Conservation (phyloP, 139 green algal species). For the Desmodesmus armatus region DNA sequence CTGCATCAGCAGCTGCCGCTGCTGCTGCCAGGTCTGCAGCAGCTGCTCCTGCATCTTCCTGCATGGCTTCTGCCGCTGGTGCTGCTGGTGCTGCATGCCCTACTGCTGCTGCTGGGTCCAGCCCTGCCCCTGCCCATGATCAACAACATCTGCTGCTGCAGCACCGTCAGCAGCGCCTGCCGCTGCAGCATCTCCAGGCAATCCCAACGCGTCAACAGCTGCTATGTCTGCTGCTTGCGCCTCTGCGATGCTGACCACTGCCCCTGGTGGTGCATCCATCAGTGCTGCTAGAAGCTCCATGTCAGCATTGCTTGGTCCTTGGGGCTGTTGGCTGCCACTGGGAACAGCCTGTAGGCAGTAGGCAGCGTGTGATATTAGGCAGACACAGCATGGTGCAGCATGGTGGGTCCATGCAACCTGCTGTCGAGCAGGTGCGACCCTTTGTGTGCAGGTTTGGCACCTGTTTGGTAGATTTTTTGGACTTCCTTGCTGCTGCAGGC, state of each 20-base stretch:
- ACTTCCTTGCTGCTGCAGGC: conserved; percentile 25
- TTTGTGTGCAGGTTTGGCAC: background rate
- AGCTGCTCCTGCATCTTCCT: no score
- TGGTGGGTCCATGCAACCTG: no score
- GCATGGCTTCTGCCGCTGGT: background rate
- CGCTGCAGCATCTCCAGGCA: background rate
- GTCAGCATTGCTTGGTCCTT: conserved; percentile 9
- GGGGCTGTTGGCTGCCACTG: conserved; percentile 13
- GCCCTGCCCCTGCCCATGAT: conserved; percentile 10
- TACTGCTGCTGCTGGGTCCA: background rate
- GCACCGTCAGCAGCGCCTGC: background rate
- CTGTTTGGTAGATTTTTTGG: conserved; percentile 21
- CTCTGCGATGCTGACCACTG: conserved; percentile 13
- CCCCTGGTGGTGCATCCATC: background rate
- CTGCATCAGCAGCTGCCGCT: background rate
- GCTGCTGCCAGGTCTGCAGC: background rate
- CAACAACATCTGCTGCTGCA: background rate
- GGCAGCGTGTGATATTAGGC: no score
- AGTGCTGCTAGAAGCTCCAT: conserved; percentile 3
- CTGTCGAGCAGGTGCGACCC: background rate
- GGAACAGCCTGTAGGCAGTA: conserved; percentile 5
- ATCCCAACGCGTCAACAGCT: background rate
- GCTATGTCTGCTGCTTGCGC: background rate
- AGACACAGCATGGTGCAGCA: no score
- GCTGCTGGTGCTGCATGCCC: background rate